phyloP scores from a whole-genome alignment of 2,329 filamentous ascomycete species.

The Pseudogymnoascus sp. region DNA sequence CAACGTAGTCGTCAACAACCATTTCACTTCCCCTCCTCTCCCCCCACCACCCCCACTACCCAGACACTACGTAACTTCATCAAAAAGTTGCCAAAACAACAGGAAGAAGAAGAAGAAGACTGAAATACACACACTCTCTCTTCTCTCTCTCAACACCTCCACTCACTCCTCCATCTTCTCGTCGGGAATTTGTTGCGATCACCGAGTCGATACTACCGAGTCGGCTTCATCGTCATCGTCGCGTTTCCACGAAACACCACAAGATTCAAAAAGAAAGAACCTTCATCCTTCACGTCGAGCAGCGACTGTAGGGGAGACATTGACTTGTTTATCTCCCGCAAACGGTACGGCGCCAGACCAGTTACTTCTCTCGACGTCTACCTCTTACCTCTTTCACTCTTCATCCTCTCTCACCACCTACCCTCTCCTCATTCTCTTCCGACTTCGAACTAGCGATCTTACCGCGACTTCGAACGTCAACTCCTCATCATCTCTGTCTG shows the following conservation, averaged over 20 bases:
- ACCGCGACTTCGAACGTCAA: conserved; percentile 13
- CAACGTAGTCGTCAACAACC: conserved; percentile 20
- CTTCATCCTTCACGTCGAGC: conserved; percentile 24
- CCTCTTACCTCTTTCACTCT: conserved; percentile 8
- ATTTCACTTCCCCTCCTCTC: conserved; percentile 3
- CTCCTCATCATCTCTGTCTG: conserved; percentile 12
- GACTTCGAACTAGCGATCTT: not conserved
- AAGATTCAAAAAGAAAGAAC: conserved; percentile 8
- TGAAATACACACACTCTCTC: not conserved
- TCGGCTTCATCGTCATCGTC: conserved; percentile 14
- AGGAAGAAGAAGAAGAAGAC: not conserved
- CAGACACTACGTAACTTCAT: conserved; percentile 8
- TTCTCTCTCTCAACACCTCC: not conserved
- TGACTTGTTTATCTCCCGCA: conserved; percentile 93
- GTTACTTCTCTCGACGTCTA: conserved; percentile 15
- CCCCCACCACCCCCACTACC: conserved; percentile 10
- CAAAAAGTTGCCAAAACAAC: not conserved
- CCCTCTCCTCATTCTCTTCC: conserved; percentile 1
- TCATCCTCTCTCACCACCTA: conserved; percentile 2
- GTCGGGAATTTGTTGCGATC: conserved; percentile 8
- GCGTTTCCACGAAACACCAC: conserved; percentile 18
- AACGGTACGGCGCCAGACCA: conserved; percentile 41
- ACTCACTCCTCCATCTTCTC: not conserved
- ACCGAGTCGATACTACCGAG: not conserved
- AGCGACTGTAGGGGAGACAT: conserved; percentile 78